Conservation (phyloP, 1,284 basidiomycete species). For the Pseudomicrostroma phylloplanum region DNA sequence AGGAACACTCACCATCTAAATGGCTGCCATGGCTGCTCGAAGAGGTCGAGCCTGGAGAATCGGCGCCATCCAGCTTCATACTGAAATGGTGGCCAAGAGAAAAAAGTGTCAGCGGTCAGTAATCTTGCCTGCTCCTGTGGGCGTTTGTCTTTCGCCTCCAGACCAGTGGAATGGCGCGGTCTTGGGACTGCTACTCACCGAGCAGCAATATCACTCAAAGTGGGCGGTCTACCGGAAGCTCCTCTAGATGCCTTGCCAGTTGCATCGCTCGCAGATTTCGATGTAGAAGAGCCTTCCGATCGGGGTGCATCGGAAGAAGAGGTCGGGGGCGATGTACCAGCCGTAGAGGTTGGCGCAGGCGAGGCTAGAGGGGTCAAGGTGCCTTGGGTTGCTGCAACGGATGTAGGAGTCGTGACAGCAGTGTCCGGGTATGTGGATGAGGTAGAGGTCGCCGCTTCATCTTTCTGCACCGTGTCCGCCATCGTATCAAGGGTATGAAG, state of each 20-base stretch:
- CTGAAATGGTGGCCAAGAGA: constrained; percentile 13
- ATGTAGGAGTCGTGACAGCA: not conserved
- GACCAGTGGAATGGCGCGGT: no score
- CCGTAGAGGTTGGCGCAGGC: not conserved
- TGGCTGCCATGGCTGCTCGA: constrained; percentile 13
- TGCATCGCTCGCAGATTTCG: not conserved
- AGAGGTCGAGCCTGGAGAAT: constrained; percentile 10
- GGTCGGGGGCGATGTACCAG: not conserved
- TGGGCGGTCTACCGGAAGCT: constrained; percentile 19
- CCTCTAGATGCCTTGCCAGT: not conserved
- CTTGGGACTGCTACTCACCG: constrained; percentile 5
- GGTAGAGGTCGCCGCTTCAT: not conserved
- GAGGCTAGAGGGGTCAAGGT: not conserved
- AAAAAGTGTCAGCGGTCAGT: not conserved
- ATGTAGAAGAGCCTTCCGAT: not conserved
- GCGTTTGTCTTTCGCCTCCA: no score
- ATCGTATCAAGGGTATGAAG: no score
- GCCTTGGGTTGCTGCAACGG: not conserved
- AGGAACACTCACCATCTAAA: constrained; percentile 2
- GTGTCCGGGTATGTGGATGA: not conserved
- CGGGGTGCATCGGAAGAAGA: not conserved
- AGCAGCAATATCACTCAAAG: constrained; percentile 33
- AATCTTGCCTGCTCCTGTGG: no score
- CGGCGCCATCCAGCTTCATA: constrained; percentile 12
- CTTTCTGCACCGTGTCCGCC: no score